phyloP scores from a whole-genome alignment of 148 eudicot species.

The Rhododendron molle region DNA sequence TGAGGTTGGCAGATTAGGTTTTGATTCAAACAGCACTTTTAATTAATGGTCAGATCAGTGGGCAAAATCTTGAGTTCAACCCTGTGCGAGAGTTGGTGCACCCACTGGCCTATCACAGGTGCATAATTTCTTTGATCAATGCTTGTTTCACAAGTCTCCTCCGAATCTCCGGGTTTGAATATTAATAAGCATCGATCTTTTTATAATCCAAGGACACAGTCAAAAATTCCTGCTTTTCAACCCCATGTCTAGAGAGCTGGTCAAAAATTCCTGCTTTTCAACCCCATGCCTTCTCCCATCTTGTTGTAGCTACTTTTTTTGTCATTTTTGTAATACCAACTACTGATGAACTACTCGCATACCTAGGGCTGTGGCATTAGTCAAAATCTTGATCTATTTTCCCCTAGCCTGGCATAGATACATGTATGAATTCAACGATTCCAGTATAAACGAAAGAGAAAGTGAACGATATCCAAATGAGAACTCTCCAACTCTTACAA shows the following conservation, averaged over 20 bases:
- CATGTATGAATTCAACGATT: too few species aligned
- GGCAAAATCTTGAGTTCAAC: constrained; percentile 21
- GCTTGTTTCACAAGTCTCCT: constrained; percentile 22
- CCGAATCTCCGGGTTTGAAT: background rate
- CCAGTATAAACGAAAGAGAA: too few species aligned
- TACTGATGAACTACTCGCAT: background rate
- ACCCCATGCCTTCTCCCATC: background rate
- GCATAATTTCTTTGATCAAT: constrained; percentile 9
- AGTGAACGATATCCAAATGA: too few species aligned
- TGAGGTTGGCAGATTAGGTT: constrained; percentile 58
- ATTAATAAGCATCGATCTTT: too few species aligned
- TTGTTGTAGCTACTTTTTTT: background rate
- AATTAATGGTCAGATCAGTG: constrained; percentile 7
- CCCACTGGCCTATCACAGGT: constrained; percentile 33
- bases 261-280: background rate
- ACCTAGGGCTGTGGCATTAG: background rate
- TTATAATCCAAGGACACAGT: background rate
- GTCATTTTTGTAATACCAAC: background rate
- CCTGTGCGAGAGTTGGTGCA: constrained; percentile 37
- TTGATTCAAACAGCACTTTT: background rate
- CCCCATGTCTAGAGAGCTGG: background rate
- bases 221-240: background rate
- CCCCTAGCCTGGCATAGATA: background rate
- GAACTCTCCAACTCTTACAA: too few species aligned
- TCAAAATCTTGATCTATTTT: background rate